phyloP scores from a whole-genome alignment of 306 rosid species.

The Vigna angularis region DNA sequence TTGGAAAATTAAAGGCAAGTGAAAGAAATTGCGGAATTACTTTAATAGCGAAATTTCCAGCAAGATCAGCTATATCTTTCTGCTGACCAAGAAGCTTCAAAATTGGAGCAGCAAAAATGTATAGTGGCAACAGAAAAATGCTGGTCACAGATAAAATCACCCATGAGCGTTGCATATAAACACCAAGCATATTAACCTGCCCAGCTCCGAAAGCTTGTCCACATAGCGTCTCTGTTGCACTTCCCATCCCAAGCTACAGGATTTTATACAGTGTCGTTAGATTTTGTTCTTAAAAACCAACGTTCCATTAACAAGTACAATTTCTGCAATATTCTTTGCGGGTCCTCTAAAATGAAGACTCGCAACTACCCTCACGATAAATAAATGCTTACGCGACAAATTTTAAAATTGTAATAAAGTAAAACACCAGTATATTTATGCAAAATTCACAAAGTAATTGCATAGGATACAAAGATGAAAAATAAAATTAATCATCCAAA shows the following conservation, averaged over 20 bases:
- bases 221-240: constrained; percentile 89
- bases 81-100: constrained; percentile 78
- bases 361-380: neutral
- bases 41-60: constrained; percentile 61
- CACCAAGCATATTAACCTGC: constrained; percentile 72
- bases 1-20: constrained; percentile 72
- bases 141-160: constrained; percentile 60
- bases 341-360: neutral
- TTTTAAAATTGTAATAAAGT: neutral
- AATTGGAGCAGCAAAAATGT: constrained; percentile 72
- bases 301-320: neutral
- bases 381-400: neutral
- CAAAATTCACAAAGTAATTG: too few species aligned
- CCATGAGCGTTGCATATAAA: constrained; percentile 95
- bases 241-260: constrained; percentile 85
- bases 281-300: constrained; percentile 16
- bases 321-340: neutral
- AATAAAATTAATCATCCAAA: neutral
- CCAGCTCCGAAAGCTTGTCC: constrained; percentile 99
- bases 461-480: neutral
- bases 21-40: constrained; percentile 81
- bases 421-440: too few species aligned
- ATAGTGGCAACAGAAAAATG: constrained; percentile 66
- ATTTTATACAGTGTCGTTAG: constrained; percentile 25
- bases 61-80: constrained; percentile 69